These are phyloP conservation scores for Lithospermum erythrorhizon DNA, from an alignment of 257 asterid species.

Conservation along the genomic window DNA sequence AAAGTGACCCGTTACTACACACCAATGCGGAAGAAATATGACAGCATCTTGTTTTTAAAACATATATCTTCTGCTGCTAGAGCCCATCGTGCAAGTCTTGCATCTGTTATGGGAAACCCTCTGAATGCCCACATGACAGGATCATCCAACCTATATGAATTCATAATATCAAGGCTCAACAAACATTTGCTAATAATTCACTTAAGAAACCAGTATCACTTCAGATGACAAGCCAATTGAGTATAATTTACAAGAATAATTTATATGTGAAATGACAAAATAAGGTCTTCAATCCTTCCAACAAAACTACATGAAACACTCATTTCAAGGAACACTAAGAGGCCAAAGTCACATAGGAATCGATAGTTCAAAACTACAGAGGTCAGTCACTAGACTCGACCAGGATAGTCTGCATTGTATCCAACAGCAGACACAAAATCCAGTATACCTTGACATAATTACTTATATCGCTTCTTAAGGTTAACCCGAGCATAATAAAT, in stretches of 20 bases:
- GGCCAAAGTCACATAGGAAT: not conserved
- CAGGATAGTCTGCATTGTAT: not conserved
- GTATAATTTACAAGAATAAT: too few species aligned
- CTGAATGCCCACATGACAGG: conserved; percentile 89
- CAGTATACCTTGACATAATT: too few species aligned
- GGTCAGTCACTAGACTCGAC: not conserved
- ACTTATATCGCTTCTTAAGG: not conserved
- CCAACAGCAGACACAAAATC: not conserved
- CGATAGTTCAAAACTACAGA: too few species aligned
- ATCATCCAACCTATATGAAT: conserved; percentile 74
- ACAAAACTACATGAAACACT: too few species aligned
- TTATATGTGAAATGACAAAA: not conserved
- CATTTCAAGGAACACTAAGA: too few species aligned
- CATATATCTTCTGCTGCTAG: conserved; percentile 95
- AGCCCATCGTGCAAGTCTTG: conserved; percentile 77
- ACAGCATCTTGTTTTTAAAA: conserved; percentile 59
- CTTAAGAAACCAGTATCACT: not conserved
- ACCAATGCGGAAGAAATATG: conserved; percentile 89
- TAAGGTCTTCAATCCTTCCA: not conserved
- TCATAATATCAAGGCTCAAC: not conserved
- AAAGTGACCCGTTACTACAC: conserved; percentile 22
- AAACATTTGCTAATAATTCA: not conserved
- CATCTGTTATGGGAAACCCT: conserved; percentile 66
- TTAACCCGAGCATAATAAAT: not conserved
- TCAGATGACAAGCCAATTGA: not conserved